phyloP scores from a whole-genome alignment of 345 rosid species.

The Isatis tinctoria region DNA sequence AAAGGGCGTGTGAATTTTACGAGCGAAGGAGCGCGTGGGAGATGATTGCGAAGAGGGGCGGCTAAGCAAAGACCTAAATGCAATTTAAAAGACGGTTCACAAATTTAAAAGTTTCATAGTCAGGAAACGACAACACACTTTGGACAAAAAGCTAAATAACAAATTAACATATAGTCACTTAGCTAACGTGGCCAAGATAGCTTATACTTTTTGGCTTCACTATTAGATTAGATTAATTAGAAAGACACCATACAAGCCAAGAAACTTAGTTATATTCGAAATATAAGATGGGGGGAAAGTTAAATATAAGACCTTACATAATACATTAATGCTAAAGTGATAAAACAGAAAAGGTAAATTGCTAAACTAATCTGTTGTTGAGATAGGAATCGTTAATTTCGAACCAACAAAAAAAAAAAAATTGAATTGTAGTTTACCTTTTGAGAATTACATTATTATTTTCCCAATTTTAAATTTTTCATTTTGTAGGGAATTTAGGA shows the following conservation, averaged over 20 bases:
- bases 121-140: constrained; percentile 32
- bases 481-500: constrained; percentile 9
- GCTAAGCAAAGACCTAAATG: constrained; percentile 4
- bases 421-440: neutral
- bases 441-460: neutral
- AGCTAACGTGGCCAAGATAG: constrained; percentile 34
- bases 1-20: neutral
- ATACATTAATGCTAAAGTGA: neutral
- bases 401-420: neutral
- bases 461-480: neutral
- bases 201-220: constrained; percentile 24
- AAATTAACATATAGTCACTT: neutral
- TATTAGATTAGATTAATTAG: neutral
- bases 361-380: constrained; percentile 1
- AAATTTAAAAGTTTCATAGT: neutral
- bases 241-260: neutral
- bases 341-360: neutral
- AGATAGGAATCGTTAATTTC: neutral
- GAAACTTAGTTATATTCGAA: constrained; percentile 7
- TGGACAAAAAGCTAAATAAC: constrained; percentile 22
- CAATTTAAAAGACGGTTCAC: neutral
- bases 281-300: constrained; percentile 25
- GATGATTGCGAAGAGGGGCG: constrained; percentile 1
- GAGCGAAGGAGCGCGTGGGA: neutral
- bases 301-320: neutral